phyloP scores from a whole-genome alignment of 192 early-diverging fungal species.

The Rhizophlyctis rosea region DNA sequence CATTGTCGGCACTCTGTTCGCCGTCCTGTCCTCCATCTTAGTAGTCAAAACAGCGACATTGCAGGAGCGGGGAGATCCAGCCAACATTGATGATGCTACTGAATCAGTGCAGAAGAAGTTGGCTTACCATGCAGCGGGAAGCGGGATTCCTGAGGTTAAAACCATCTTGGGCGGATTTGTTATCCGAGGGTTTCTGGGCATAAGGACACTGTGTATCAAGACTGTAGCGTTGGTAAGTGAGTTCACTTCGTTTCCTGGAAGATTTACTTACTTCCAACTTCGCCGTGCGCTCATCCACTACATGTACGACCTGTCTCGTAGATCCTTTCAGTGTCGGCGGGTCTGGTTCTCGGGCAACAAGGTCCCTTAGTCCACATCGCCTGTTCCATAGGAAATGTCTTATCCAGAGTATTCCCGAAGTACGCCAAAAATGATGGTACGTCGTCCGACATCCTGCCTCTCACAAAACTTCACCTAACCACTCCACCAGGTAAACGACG shows the following conservation, averaged over 20 bases:
- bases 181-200: conserved; percentile 85
- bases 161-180: conserved; percentile 95
- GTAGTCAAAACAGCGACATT: no score
- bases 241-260: conserved; percentile 6
- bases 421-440: conserved; percentile 64
- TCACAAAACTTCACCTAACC: no score
- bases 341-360: conserved; percentile 53
- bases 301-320: no score
- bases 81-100: conserved; percentile 24
- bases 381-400: conserved; percentile 86
- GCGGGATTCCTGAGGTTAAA: conserved; percentile 88
- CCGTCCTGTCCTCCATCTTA: conserved; percentile 8
- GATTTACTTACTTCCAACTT: no score
- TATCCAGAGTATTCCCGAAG: conserved; percentile 71
- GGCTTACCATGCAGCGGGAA: conserved; percentile 60
- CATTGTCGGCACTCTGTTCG: conserved; percentile 7
- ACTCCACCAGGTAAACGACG: conserved; percentile 53
- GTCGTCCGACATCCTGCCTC: neutral
- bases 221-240: conserved; percentile 20
- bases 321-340: conserved; percentile 41
- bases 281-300: no score
- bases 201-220: conserved; percentile 71
- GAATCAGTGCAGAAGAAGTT: neutral
- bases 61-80: conserved; percentile 22
- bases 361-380: conserved; percentile 95